phyloP scores from a whole-genome alignment of 768 basidiomycete genomes.

The Russula sp. region DNA sequence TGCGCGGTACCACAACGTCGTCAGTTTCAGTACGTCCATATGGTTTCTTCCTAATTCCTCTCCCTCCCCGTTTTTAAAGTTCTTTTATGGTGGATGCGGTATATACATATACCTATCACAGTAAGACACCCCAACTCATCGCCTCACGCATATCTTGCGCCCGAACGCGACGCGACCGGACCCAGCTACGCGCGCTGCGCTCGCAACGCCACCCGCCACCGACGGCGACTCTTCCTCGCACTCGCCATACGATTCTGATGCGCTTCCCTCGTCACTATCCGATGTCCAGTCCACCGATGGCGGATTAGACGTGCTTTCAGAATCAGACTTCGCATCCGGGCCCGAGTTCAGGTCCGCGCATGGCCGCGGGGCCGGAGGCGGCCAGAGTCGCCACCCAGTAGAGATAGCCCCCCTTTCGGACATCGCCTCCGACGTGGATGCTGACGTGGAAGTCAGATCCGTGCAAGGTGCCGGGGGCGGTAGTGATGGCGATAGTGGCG shows the following conservation, averaged over 20 bases:
- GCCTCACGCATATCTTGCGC: conserved; percentile 76
- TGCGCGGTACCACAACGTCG: conserved; percentile 72
- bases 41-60: too few relatives aligned
- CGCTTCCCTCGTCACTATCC: conserved; percentile 38
- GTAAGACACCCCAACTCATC: conserved; percentile 54
- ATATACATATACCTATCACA: conserved; percentile 28
- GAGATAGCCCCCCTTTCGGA: conserved; percentile 28
- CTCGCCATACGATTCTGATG: conserved; percentile 48
- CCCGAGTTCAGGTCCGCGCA: not conserved
- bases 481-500: not conserved
- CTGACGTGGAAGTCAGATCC: conserved; percentile 32
- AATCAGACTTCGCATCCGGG: conserved; percentile 28
- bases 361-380: not conserved
- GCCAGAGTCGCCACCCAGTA: not conserved
- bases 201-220: conserved; percentile 73
- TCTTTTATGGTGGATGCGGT: not conserved
- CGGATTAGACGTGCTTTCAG: conserved; percentile 31
- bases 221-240: conserved; percentile 59
- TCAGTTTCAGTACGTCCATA: conserved; percentile 79
- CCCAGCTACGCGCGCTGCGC: conserved; percentile 39
- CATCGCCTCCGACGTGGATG: conserved; percentile 37
- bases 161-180: conserved; percentile 69
- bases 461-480: not conserved
- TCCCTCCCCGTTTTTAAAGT: not conserved
- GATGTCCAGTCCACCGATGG: conserved; percentile 32